These are phyloP conservation scores for Blastosporella zonata DNA, from an alignment of 1,284 basidiomycete species.

Conservation along the genomic window DNA sequence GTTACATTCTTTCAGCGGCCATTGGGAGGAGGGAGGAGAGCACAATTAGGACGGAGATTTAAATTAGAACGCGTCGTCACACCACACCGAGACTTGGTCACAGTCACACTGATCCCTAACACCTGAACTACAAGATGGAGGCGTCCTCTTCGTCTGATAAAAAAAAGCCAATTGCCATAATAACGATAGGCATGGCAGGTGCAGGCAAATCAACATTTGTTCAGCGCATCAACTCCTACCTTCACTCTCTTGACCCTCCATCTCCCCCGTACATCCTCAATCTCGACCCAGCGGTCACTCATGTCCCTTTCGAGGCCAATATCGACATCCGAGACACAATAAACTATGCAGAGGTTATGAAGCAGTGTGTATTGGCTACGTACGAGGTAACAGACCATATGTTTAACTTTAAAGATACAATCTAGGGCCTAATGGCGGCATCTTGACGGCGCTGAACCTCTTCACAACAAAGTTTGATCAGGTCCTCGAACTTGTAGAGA, in stretches of 20 bases:
- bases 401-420: slow-evolving; percentile 71
- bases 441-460: slow-evolving; percentile 93
- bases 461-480: slow-evolving; percentile 99
- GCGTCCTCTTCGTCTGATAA: slow-evolving; percentile 20
- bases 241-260: slow-evolving; percentile 62
- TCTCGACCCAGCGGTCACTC: slow-evolving; percentile 93
- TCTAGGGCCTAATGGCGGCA: slow-evolving; percentile 96
- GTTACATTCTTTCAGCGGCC: slow-evolving; percentile 13
- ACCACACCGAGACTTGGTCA: not conserved
- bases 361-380: slow-evolving; percentile 73
- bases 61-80: not conserved
- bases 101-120: slow-evolving; percentile 1
- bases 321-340: slow-evolving; percentile 99
- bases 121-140: slow-evolving; percentile 11
- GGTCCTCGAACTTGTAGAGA: slow-evolving; percentile 90
- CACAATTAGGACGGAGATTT: not conserved
- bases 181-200: slow-evolving; percentile 93
- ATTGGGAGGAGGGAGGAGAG: not conserved
- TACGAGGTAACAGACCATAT: slow-evolving; percentile 21
- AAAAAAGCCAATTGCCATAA: slow-evolving; percentile 74
- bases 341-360: slow-evolving; percentile 98
- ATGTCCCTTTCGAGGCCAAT: slow-evolving; percentile 91
- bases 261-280: slow-evolving; percentile 93
- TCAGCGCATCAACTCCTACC: slow-evolving; percentile 86
- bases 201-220: slow-evolving; percentile 98